Evolutionary conservation across 2,329 filamentous ascomycete species (phyloP), one percentile per base, ranked within the genome.

Genomic region (Aspergillus ruber): DNA sequence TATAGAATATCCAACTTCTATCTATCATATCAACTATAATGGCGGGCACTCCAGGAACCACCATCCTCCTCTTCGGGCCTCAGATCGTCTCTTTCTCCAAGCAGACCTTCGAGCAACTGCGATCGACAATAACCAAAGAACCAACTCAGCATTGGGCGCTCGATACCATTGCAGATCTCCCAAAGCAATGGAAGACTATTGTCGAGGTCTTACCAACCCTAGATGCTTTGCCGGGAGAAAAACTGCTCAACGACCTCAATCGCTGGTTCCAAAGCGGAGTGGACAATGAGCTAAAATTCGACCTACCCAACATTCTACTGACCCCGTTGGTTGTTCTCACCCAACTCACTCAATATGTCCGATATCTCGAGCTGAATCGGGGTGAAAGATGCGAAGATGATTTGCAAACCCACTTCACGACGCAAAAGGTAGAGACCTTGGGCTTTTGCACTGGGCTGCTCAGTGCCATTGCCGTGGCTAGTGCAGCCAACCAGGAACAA

Each of bases 361-460:
- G 10, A 10, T 29, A 29, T 29, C 27, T 6, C 6, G 6, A 29
- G 27, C 10, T 10, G 6, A 17, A 38, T 35, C 7, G 46, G 43
- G 9, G 9, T 42, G 10, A 44, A 6, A n/a, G n/a, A n/a, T n/a
- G n/a, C n/a, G n/a, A n/a, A n/a, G 39, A n/a, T 42, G 20, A 29
- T 29, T 6, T 6, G 1, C 44, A 43, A n/a, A 53, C 47, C 2
- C n/a, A n/a, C n/a, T n/a, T n/a, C n/a, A n/a, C n/a, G n/a, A n/a
- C n/a, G n/a, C n/a, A n/a, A n/a, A n/a, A n/a, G n/a, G n/a, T n/a
- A n/a, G 57, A 63, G 52, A 59, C 58, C 1, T 35, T 66, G 0
- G 72, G 73, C 0, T 66, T 74, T 44, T 75, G 73, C 32, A 64
- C 63, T 1, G 72, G 72, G 0, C 45, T 73, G 1, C 43, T 75